A percentile compares a stretch with the other conserved stretches of the same genome.
Evolutionary conservation across 768 basidiomycete species (phyloP).

Genomic region (Leucosporidium yakuticum): DNA sequence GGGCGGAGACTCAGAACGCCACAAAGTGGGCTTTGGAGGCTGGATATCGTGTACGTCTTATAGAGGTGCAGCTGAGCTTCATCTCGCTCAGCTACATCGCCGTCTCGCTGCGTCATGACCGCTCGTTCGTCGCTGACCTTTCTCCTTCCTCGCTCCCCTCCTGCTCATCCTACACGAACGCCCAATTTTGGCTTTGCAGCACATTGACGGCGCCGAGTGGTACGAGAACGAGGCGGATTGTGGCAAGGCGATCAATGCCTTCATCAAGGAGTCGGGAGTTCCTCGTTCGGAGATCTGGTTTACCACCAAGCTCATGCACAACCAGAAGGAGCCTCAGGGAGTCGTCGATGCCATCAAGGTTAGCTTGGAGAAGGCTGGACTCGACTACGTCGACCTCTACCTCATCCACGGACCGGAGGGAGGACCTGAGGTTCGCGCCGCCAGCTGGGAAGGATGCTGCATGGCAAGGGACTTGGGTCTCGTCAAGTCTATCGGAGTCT

Average conservation of each 20-base stretch:
- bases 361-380: conserved; percentile 54
- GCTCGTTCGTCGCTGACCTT: conserved; percentile 38
- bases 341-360: conserved; percentile 52
- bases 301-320: conserved; percentile 59
- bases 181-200: no score
- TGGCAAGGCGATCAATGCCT: conserved; percentile 57
- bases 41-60: conserved; percentile 11
- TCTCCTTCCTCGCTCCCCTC: neutral
- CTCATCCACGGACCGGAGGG: conserved; percentile 53
- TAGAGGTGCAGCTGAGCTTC: neutral
- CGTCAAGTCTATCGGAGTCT: conserved; percentile 60
- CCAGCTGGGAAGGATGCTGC: conserved; percentile 62
- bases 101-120: conserved; percentile 51
- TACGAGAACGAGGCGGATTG: conserved; percentile 63
- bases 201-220: conserved; percentile 38
- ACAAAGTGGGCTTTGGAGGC: conserved; percentile 62
- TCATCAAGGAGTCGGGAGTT: conserved; percentile 49
- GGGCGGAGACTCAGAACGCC: conserved; percentile 53
- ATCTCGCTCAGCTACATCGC: neutral
- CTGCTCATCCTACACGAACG: conserved; percentile 14
- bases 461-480: conserved; percentile 59
- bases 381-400: conserved; percentile 44
- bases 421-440: conserved; percentile 53
- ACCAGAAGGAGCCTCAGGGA: conserved; percentile 46
- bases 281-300: conserved; percentile 61